Evolutionary conservation across 2,329 filamentous ascomycete genomes (phyloP).

Genomic region (Cytospora piceicola): DNA sequence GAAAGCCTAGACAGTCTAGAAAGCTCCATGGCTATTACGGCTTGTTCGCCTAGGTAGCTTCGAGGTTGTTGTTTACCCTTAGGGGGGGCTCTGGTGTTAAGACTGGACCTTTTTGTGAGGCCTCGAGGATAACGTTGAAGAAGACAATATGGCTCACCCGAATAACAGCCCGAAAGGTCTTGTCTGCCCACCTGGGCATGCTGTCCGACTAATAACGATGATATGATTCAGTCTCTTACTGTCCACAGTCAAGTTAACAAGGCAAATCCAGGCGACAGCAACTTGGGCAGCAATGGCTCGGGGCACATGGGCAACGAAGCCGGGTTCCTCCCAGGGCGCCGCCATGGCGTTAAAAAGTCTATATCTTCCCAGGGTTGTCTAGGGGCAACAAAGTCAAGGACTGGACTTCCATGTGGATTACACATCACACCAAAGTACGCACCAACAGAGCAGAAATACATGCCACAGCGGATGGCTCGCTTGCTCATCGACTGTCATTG

Average conservation of each 20-base stretch:
- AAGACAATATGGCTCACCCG: too few species aligned
- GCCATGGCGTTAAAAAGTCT: too few species aligned
- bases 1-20: neutral
- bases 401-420: too few species aligned
- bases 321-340: too few species aligned
- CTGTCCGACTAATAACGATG: neutral
- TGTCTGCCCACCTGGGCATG: neutral
- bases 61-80: too few species aligned
- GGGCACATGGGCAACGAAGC: neutral
- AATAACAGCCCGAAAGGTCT: neutral
- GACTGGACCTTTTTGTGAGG: too few species aligned
- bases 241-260: neutral
- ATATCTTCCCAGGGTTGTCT: too few species aligned
- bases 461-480: neutral
- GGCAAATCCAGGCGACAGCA: neutral
- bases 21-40: neutral
- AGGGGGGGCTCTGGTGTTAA: too few species aligned
- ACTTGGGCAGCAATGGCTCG: neutral
- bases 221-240: neutral
- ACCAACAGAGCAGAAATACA: too few species aligned
- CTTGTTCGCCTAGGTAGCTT: too few species aligned
- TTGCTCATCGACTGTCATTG: neutral
- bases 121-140: neutral
- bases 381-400: too few species aligned
- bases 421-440: too few species aligned